A percentile compares a stretch with the other conserved stretches of the same genome.
Conservation (phyloP, 2,329 filamentous ascomycete genomes). For the Xylariaceae sp. region DNA sequence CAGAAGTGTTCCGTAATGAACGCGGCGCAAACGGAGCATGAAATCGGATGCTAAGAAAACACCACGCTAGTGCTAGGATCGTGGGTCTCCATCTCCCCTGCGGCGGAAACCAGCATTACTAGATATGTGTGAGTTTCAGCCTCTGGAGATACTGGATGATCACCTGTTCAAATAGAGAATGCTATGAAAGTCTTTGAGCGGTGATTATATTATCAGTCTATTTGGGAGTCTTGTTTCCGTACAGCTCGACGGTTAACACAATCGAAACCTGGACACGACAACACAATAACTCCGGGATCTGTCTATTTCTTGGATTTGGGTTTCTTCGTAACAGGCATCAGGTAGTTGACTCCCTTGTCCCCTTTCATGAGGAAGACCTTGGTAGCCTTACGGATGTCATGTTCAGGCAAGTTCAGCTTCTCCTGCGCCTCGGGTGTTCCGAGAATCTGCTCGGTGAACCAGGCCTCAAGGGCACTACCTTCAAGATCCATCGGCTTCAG, state of each 20-base stretch:
- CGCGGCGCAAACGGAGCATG: no score
- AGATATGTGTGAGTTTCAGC: no score
- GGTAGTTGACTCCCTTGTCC: slow-evolving; percentile 70
- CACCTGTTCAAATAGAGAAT: neutral
- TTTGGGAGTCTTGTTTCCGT: neutral
- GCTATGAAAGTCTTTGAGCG: neutral
- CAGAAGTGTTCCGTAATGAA: no score
- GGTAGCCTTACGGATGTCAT: slow-evolving; percentile 36
- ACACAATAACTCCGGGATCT: neutral
- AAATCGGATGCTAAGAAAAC: no score
- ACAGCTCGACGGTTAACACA: neutral
- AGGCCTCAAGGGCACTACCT: slow-evolving; percentile 43
- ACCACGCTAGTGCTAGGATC: no score
- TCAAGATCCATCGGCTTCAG: slow-evolving; percentile 41
- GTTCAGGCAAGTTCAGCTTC: slow-evolving; percentile 45
- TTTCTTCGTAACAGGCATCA: slow-evolving; percentile 32
- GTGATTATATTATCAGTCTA: slow-evolving; percentile 4
- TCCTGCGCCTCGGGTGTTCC: slow-evolving; percentile 54
- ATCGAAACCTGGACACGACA: neutral
- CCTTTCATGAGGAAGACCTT: slow-evolving; percentile 41
- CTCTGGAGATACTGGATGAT: neutral
- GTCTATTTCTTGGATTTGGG: slow-evolving; percentile 1
- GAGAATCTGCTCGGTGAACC: slow-evolving; percentile 58
- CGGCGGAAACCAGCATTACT: no score
- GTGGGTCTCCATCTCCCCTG: no score